Evolutionary conservation across 2,329 filamentous ascomycete genomes (phyloP), one percentile per base, ranked within the genome.

Genomic region (Dactylonectria macrodidyma): DNA sequence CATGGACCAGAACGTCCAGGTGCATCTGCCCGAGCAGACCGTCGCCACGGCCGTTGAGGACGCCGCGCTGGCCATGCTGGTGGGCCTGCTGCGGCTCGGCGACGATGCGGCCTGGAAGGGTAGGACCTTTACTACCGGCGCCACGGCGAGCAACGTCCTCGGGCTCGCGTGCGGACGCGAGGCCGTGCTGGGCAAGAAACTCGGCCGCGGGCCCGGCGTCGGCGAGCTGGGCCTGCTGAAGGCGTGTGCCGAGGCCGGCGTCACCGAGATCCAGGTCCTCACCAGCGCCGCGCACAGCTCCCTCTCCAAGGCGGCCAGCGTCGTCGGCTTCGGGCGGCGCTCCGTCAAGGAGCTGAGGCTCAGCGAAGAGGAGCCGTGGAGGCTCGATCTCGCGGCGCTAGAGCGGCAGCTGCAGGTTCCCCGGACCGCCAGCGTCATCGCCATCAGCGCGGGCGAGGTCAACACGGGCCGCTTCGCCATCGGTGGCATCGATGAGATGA

Each of bases 271-370:
- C 7, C 93, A 94, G 77, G 85, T 98, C 8, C 83, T 98, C 66
- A 95, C 93, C 1, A 94, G 93, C 47, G 88, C 92, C 72, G 93
- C 92, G 0, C 95, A 98, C 79, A 97, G 94, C 50, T 97, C 93
- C 2, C 83, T 97, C 2, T 87, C 86, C 59, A 98, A 98, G 82
- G 94, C 95, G 11, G 94, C 95, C 0, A 92, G 92, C 46, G 84
- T 97, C 1, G 85, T 97, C 3, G 95, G 95, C 0, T 83, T 98
- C 12, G 95, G 95, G 0, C 86, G 93, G 46, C 80, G 81, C 10
- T 89, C 88, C 19, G 89, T 98, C 14, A 89, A 88, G 71, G 87
- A 91, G 69, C 79, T 97, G 26, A 80, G 83, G 0, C 73, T 79
- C 22, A 83, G 84, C 30, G 79, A 81, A 7, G 83, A 83, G 1